Conservation (phyloP, 2,329 filamentous ascomycete species). For the Colletotrichum eleusines region DNA sequence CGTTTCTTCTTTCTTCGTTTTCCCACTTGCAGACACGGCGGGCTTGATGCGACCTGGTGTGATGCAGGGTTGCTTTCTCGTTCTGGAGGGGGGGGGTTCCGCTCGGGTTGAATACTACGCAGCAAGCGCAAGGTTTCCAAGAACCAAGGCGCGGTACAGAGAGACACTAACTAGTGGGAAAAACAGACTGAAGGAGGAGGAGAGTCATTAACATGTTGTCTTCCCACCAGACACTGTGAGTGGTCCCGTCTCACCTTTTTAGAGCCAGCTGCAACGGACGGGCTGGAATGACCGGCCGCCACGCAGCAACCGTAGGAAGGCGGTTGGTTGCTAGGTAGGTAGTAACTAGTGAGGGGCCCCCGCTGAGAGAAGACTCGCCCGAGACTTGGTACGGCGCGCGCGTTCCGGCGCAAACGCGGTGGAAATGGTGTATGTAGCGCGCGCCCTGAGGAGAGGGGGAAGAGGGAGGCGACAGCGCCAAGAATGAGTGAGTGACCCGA, state of each 20-base stretch:
- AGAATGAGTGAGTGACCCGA: slow-evolving; percentile 26
- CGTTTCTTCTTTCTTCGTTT: slow-evolving; percentile 35
- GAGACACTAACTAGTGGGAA: not conserved
- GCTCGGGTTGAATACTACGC: slow-evolving; percentile 4
- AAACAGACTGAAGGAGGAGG: not conserved
- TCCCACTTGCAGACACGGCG: slow-evolving; percentile 7
- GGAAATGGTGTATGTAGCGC: not conserved
- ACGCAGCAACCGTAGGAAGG: slow-evolving; percentile 14
- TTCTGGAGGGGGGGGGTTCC: slow-evolving; percentile 8
- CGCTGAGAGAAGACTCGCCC: slow-evolving; percentile 4
- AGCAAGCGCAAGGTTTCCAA: slow-evolving; percentile 13
- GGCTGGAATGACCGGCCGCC: slow-evolving; percentile 30
- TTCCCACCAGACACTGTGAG: slow-evolving; percentile 9
- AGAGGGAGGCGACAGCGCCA: not conserved
- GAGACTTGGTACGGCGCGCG: slow-evolving; percentile 23
- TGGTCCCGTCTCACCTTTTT: slow-evolving; percentile 42
- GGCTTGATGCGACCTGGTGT: slow-evolving; percentile 16
- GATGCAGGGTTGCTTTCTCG: slow-evolving; percentile 24
- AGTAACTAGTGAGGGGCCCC: not conserved
- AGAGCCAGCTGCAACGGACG: slow-evolving; percentile 36
- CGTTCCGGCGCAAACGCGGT: slow-evolving; percentile 12
- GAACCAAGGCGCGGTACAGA: not conserved
- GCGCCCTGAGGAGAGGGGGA: not conserved
- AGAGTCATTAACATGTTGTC: not conserved
- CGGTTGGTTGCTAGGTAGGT: slow-evolving; percentile 8